Conservation (phyloP, 208 protist genomes). For the Plasmodiophora brassicae region DNA sequence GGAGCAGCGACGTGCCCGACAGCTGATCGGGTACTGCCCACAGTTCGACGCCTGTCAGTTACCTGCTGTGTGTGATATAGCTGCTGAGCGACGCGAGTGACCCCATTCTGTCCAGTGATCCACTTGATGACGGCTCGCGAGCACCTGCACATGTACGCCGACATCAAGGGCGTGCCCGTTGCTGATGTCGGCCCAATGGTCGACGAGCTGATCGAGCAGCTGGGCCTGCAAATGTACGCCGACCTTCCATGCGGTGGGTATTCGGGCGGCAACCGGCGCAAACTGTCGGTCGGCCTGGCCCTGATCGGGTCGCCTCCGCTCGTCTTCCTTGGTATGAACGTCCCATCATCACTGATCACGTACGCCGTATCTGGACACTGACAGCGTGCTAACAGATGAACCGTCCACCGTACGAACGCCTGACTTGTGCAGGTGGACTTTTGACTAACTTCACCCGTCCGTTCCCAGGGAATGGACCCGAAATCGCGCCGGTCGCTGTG, state of each 20-base stretch:
- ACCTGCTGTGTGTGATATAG: no score
- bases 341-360: no score
- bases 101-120: not conserved
- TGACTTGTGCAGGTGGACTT: no score
- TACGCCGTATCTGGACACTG: not conserved
- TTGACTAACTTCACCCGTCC: no score
- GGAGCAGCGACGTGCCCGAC: not conserved
- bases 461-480: slow-evolving; percentile 57
- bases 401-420: no score
- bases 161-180: slow-evolving; percentile 2
- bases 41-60: slow-evolving; percentile 40
- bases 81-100: no score
- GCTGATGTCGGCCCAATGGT: not conserved
- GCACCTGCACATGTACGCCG: not conserved
- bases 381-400: not conserved
- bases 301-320: slow-evolving; percentile 36
- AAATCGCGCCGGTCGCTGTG: slow-evolving; percentile 55
- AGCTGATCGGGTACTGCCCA: slow-evolving; percentile 35
- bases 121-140: slow-evolving; percentile 3
- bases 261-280: slow-evolving; percentile 30
- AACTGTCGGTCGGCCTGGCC: slow-evolving; percentile 35
- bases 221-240: not conserved
- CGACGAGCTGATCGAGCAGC: not conserved
- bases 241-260: slow-evolving; percentile 32
- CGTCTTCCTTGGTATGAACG: slow-evolving; percentile 27